Base-by-base conservation (phyloP, 345 rosid genomes). In the Camelina sativa region DNA sequence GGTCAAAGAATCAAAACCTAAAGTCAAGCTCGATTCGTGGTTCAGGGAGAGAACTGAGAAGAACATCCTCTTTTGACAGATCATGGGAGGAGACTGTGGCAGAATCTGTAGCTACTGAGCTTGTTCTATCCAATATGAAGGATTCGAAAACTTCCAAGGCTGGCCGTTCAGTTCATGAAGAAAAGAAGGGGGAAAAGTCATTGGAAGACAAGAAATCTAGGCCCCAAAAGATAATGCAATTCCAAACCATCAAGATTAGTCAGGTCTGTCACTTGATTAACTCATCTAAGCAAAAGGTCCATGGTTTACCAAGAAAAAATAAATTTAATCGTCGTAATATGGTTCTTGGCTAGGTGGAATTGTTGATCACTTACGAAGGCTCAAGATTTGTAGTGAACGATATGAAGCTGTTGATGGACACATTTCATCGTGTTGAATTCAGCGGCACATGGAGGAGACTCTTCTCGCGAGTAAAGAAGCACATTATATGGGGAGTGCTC, bases 371-470 rank as follows among this genome's bases (percentile, higher is more conserved):
- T 15, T 92, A 87, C 38, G 99, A 95, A 74, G 96, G 99, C 62
- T 89, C 97, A 40, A 85, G 91, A 81, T 91, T 89, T 83, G 96
- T 90, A 69, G 93, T 95, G 79, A 92, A 84, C 77, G 99, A 95
- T 82, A 85, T 95, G 55, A 90, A 95, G 85, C 78, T 95, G 78
- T 84, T 89, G 77, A 95, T 95, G 97, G 99, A 95, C 84, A 86
- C 98, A 30, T 92, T 90, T 75, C 94, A 90, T 58, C 90, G 92
- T 8, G 91, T 69, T 16, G 98, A 88, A 78, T 90, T 95, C 83
- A 86, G 88, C 44, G 98, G 99, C 32, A 92, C 96, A 32, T 92
- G 99, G 99, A 92, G 98, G 82, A 87, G 91, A 82, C 82, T 95
- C 53, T 92, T 92, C 85, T 92, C 99, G 48, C 84, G 98, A 72